Evolutionary conservation across 2,329 filamentous ascomycete genomes (phyloP), one percentile per base, ranked within the genome.

Genomic region (Pseudopyricularia javanii): DNA sequence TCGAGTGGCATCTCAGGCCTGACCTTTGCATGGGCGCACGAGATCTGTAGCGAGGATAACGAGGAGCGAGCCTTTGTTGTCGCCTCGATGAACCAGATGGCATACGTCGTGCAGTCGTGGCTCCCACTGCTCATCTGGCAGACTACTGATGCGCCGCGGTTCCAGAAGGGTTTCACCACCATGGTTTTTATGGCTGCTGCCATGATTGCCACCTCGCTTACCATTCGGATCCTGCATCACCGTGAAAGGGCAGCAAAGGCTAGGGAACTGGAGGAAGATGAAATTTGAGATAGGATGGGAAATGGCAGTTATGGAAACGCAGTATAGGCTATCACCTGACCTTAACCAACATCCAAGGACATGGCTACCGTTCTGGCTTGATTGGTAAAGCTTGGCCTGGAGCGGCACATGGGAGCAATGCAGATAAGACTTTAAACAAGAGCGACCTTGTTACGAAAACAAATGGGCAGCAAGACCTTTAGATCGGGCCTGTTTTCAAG

Each of bases 101-200:
- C 82, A 0, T 85, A 86, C 55, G 80, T 85, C 9, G 65, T 88
- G 45, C 82, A 86, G 60, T 80, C 82, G 0, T 87, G 83, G 83
- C 62, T 88, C 43, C 84, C 84, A 7, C 70, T 84, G 32, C 61
- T 85, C 8, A 73, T 85, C 9, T 86, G 82, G 82, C 76, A 81
- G 65, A 78, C 82, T 60, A 70, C 81, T 0, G 79, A 85, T 54
- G 78, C 75, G 0, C 82, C 82, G 0, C 57, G 67, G 45, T 86
- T 85, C 53, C 68, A 66, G 1, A 84, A 83, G 58, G 82, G 82
- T 0, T 84, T 75, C 50, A 71, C 79, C 9, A 82, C 79, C 0
- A 73, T 75, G 56, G 65, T 76, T 5, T 68, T 71, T 6, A 60
- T 83, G 34, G 70, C 74, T 0, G 61, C 71, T 0, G 64, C 66